phyloP scores from a whole-genome alignment of 208 protist species.

The Wallacemonas sp. region DNA sequence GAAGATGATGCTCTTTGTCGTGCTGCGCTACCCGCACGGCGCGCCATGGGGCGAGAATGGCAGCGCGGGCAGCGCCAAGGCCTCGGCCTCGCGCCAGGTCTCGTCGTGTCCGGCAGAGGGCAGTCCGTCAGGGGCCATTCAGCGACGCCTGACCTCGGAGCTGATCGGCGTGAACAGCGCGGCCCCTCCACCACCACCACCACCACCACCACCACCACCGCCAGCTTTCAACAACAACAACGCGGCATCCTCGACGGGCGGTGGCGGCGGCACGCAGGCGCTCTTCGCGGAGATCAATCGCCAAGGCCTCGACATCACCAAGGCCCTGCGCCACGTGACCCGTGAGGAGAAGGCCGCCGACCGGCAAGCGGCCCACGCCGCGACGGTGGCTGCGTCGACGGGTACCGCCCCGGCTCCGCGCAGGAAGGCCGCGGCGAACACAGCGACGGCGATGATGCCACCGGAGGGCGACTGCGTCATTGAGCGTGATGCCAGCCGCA shows the following conservation, averaged over 20 bases:
- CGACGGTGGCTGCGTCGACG: background rate
- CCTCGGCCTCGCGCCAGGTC: background rate
- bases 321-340: constrained; percentile 20
- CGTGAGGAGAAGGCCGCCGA: constrained; percentile 5
- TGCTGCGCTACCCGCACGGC: constrained; percentile 29
- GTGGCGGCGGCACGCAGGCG: constrained; percentile 1
- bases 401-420: background rate
- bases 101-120: background rate
- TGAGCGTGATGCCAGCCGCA: background rate
- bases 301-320: constrained; percentile 26
- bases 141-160: background rate
- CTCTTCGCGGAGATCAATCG: constrained; percentile 22
- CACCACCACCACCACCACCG: constrained; percentile 24
- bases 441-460: background rate
- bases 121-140: background rate
- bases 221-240: background rate
- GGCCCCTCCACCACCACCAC: constrained; percentile 20
- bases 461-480: background rate
- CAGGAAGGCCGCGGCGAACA: background rate
- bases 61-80: background rate
- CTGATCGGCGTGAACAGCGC: constrained; percentile 23
- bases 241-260: background rate
- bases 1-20: constrained; percentile 32
- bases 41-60: constrained; percentile 31
- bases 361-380: background rate